These are phyloP conservation scores for Nevesoporus exiguus DNA, from an alignment of 768 basidiomycete genomes.

Conservation along the genomic window DNA sequence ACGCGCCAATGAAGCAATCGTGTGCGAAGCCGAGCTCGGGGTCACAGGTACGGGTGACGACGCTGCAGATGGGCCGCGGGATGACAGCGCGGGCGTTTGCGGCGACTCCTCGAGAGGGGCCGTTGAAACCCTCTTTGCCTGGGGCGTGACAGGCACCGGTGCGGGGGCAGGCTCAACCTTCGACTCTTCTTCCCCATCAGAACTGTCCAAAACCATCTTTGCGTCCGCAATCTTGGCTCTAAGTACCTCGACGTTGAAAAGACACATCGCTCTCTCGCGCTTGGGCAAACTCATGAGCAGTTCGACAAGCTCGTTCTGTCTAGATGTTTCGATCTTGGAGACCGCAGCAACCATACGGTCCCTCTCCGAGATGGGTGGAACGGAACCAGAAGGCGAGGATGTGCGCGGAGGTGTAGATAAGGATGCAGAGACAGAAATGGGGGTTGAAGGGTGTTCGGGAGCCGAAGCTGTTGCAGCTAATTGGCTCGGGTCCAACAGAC, in stretches of 20 bases:
- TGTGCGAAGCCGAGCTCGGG: conserved; percentile 49
- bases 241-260: conserved; percentile 83
- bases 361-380: conserved; percentile 63
- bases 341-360: conserved; percentile 74
- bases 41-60: conserved; percentile 69
- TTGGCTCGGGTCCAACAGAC: conserved; percentile 58
- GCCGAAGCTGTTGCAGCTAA: conserved; percentile 77
- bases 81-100: conserved; percentile 73
- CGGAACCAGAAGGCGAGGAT: conserved; percentile 66
- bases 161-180: conserved; percentile 23
- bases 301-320: conserved; percentile 65
- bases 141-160: conserved; percentile 56
- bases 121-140: conserved; percentile 51
- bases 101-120: conserved; percentile 49
- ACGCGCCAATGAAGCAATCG: conserved; percentile 66
- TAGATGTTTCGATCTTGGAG: conserved; percentile 54
- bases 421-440: conserved; percentile 71
- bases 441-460: conserved; percentile 87
- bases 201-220: conserved; percentile 73
- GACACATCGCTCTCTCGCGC: conserved; percentile 84
- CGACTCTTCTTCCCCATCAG: conserved; percentile 51
- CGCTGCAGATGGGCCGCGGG: conserved; percentile 66
- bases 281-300: conserved; percentile 85
- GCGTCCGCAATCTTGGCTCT: conserved; percentile 78
- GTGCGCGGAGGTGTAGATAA: conserved; percentile 82